Conservation (phyloP, 805 yeast species). For the Myxozyma melibiosi region DNA sequence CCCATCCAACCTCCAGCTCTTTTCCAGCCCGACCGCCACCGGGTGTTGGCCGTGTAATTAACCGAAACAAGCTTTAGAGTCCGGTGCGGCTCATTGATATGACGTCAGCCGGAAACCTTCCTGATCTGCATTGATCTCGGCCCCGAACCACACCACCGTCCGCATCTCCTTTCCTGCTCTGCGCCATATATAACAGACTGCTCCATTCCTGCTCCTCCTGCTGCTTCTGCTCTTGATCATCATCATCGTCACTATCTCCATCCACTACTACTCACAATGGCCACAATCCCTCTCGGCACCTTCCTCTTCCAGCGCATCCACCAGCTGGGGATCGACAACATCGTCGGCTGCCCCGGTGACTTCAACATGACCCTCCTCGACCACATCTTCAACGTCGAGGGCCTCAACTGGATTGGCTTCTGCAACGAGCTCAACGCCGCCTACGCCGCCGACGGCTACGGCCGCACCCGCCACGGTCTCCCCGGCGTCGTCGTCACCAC, state of each 20-base stretch:
- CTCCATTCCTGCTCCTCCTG: too few relatives aligned
- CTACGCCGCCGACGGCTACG: slow-evolving; percentile 88
- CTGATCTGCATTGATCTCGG: too few relatives aligned
- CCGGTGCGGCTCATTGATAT: too few relatives aligned
- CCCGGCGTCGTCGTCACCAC: slow-evolving; percentile 73
- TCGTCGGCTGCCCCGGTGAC: slow-evolving; percentile 52
- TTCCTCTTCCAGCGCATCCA: slow-evolving; percentile 32
- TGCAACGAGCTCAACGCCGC: slow-evolving; percentile 91
- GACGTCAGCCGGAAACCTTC: too few relatives aligned
- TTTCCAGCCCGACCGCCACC: too few relatives aligned
- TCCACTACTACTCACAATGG: background rate
- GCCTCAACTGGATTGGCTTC: slow-evolving; percentile 71
- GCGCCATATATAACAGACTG: too few relatives aligned
- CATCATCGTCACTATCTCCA: background rate
- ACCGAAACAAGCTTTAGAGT: too few relatives aligned
- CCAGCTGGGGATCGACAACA: slow-evolving; percentile 45
- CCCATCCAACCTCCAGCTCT: too few relatives aligned
- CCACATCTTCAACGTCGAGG: slow-evolving; percentile 44
- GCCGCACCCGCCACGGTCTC: slow-evolving; percentile 57
- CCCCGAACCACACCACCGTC: too few relatives aligned
- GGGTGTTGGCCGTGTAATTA: too few relatives aligned
- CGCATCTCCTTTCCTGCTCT: too few relatives aligned
- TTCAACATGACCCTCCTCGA: slow-evolving; percentile 49
- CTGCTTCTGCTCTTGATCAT: background rate
- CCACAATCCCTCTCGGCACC: slow-evolving; percentile 26